These are phyloP conservation scores for Lippia alba DNA, from an alignment of 305 asterid genomes.

Conservation along the genomic window DNA sequence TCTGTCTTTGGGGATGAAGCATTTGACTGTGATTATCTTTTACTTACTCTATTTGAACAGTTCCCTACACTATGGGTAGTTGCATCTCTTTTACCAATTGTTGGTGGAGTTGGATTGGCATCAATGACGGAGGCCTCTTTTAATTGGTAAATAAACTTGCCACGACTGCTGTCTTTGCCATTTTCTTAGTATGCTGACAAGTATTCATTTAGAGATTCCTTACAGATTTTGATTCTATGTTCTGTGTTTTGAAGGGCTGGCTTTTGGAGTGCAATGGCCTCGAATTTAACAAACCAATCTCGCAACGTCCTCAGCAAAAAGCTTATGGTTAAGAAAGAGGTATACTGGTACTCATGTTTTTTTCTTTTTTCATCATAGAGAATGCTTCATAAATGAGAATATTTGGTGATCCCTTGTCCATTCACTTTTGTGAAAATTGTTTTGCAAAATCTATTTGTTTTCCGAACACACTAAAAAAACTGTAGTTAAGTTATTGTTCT, in stretches of 20 bases:
- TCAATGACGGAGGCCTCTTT: slow-evolving; percentile 91
- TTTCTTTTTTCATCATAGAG: neutral
- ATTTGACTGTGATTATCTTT: neutral
- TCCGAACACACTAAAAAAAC: neutral
- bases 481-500: neutral
- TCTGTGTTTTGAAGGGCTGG: slow-evolving; percentile 72
- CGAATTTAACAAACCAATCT: slow-evolving; percentile 93
- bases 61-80: slow-evolving; percentile 83
- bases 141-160: slow-evolving; percentile 60
- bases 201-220: slow-evolving; percentile 20
- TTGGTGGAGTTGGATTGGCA: slow-evolving; percentile 93
- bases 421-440: neutral
- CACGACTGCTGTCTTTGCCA: slow-evolving; percentile 13
- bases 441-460: slow-evolving; percentile 3
- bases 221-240: slow-evolving; percentile 22
- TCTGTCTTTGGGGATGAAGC: neutral
- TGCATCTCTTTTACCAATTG: slow-evolving; percentile 84
- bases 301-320: slow-evolving; percentile 97
- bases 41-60: slow-evolving; percentile 44
- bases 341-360: slow-evolving; percentile 32
- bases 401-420: neutral
- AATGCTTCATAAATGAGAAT: slow-evolving; percentile 9
- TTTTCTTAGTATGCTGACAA: slow-evolving; percentile 15
- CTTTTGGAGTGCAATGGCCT: slow-evolving; percentile 99
- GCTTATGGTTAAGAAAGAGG: slow-evolving; percentile 94